Evolutionary conservation across 495 filamentous ascomycete genomes (phyloP).

Genomic region (Daldinia vernicosa): DNA sequence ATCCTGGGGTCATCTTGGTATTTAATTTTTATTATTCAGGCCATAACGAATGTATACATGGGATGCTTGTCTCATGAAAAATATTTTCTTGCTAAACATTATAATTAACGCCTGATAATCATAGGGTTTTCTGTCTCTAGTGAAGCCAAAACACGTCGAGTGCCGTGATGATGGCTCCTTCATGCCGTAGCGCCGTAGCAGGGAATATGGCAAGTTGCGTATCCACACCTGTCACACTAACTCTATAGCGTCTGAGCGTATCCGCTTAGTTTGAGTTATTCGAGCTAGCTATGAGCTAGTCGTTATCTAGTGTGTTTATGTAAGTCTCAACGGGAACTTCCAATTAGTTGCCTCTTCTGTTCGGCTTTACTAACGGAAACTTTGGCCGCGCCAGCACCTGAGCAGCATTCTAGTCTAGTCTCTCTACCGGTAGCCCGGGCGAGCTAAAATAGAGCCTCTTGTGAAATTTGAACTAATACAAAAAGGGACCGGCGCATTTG

Average conservation of each 20-base stretch:
- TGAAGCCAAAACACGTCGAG: background rate
- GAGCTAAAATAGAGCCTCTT: background rate
- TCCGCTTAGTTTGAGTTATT: background rate
- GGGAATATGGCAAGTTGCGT: background rate
- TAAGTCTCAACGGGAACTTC: background rate
- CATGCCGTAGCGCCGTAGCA: background rate
- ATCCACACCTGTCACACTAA: slow-evolving; percentile 2
- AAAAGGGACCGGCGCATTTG: background rate
- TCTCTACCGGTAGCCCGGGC: background rate
- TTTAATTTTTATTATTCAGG: background rate
- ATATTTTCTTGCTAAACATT: background rate
- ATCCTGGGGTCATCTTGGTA: background rate
- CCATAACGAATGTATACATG: background rate
- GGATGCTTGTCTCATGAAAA: background rate
- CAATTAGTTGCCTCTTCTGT: background rate
- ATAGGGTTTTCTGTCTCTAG: background rate
- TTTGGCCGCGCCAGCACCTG: background rate
- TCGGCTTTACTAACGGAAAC: slow-evolving; percentile 3
- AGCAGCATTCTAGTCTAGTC: background rate
- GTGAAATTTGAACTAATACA: background rate
- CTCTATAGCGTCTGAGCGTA: background rate
- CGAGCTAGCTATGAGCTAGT: background rate
- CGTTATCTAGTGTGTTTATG: too few species aligned
- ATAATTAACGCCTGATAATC: background rate
- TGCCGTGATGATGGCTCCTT: background rate